Evolutionary conservation across 2,329 filamentous ascomycete genomes (phyloP).

Genomic region (Diplocarpon rosae): DNA sequence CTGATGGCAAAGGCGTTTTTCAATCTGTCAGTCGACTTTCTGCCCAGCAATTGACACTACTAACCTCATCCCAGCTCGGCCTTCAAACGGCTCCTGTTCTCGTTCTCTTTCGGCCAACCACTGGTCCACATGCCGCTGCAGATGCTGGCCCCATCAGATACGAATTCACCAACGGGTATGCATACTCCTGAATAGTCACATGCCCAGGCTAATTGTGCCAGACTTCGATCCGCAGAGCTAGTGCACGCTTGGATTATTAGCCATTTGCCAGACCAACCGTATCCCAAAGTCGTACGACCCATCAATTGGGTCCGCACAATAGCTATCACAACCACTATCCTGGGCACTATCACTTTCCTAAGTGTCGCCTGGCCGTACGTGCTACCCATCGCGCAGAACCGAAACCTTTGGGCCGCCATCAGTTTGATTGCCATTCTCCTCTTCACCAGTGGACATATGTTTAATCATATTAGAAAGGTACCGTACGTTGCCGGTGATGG

Average conservation of each 20-base stretch:
- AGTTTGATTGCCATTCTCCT: constrained; percentile 82
- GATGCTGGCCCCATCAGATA: constrained; percentile 63
- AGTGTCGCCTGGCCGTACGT: constrained; percentile 69
- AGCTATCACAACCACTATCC: constrained; percentile 52
- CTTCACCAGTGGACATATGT: constrained; percentile 97
- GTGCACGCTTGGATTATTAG: constrained; percentile 70
- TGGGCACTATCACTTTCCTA: constrained; percentile 58
- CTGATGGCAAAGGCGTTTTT: constrained; percentile 73
- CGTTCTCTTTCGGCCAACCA: constrained; percentile 75
- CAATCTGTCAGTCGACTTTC: constrained; percentile 52
- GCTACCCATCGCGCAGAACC: constrained; percentile 72
- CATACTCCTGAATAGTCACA: not conserved
- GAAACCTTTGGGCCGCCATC: constrained; percentile 86
- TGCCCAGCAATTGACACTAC: constrained; percentile 3
- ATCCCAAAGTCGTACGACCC: constrained; percentile 69
- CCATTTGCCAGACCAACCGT: constrained; percentile 66
- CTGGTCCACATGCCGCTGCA: constrained; percentile 64
- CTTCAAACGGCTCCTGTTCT: constrained; percentile 91
- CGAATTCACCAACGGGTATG: constrained; percentile 75
- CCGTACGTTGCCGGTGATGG: constrained; percentile 85
- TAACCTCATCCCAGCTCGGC: constrained; percentile 51
- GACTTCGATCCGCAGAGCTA: constrained; percentile 63
- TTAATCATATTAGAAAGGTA: constrained; percentile 94
- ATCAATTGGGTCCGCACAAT: constrained; percentile 77
- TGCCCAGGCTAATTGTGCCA: constrained; percentile 28